phyloP scores from a whole-genome alignment of 306 rosid genomes.

The Rosa multiflora region DNA sequence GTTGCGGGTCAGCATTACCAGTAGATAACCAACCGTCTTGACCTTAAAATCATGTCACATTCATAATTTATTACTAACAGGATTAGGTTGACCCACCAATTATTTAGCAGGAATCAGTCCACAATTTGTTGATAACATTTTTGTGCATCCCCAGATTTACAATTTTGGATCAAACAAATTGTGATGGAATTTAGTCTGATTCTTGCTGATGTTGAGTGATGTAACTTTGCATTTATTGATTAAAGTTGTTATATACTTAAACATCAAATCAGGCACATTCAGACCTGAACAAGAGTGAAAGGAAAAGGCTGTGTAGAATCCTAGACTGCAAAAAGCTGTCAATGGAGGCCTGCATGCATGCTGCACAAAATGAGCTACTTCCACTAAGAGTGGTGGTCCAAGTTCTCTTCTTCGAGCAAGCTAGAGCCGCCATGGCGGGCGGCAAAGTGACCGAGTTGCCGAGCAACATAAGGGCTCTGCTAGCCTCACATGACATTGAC shows the following conservation, averaged over 20 bases:
- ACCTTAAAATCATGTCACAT: constrained; percentile 76
- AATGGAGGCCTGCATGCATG: constrained; percentile 98
- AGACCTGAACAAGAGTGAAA: constrained; percentile 86
- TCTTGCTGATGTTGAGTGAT: constrained; percentile 8
- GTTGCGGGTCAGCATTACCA: constrained; percentile 54
- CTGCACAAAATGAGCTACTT: constrained; percentile 94
- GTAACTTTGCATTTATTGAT: neutral
- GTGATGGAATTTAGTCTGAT: neutral
- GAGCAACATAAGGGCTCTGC: constrained; percentile 74
- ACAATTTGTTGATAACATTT: constrained; percentile 2
- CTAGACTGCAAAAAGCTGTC: constrained; percentile 95
- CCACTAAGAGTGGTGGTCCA: constrained; percentile 96
- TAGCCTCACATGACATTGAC: constrained; percentile 76
- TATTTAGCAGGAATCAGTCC: constrained; percentile 26
- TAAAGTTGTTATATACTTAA: constrained; percentile 23
- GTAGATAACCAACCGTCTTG: constrained; percentile 88
- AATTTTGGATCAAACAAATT: neutral
- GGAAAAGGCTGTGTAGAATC: constrained; percentile 83
- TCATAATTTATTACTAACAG: constrained; percentile 45
- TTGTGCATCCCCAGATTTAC: constrained; percentile 7
- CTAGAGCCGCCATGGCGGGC: constrained; percentile 67
- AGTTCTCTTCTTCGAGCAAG: constrained; percentile 98
- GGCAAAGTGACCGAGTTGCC: constrained; percentile 81
- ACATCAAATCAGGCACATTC: constrained; percentile 74
- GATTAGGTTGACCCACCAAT: constrained; percentile 63